A percentile compares a stretch with the other conserved stretches of the same genome.
Evolutionary conservation across 179 eudicot species (phyloP).

Genomic region (Vitellaria paradoxa): DNA sequence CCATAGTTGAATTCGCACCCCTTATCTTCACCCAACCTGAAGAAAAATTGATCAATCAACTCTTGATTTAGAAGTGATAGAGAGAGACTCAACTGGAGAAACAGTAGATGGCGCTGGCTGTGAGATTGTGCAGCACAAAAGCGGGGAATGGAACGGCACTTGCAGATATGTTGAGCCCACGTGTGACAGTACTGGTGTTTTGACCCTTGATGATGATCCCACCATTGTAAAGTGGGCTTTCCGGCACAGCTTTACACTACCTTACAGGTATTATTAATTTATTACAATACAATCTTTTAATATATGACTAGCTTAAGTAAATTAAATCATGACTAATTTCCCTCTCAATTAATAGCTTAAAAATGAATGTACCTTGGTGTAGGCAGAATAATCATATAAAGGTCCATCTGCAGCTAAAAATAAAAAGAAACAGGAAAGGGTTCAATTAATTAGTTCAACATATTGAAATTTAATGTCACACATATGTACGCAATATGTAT

Average conservation of each 20-base stretch:
- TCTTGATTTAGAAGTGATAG: neutral
- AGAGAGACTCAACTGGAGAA: conserved; percentile 43
- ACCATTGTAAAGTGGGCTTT: conserved; percentile 62
- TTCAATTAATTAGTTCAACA: neutral
- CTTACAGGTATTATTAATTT: neutral
- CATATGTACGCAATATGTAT: neutral
- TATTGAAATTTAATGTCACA: neutral
- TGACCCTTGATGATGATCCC: conserved; percentile 38
- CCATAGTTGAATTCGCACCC: conserved; percentile 37
- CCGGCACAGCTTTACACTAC: conserved; percentile 64
- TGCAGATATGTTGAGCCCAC: neutral
- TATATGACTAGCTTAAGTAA: neutral
- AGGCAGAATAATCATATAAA: conserved; percentile 59
- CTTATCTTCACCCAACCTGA: conserved; percentile 66
- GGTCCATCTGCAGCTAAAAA: conserved; percentile 45
- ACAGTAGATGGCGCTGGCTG: conserved; percentile 26
- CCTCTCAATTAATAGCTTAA: neutral
- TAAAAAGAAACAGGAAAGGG: neutral
- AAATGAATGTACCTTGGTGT: conserved; percentile 42
- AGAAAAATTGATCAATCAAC: no score
- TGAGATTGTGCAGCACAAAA: conserved; percentile 51
- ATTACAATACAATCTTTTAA: neutral
- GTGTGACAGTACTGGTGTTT: neutral
- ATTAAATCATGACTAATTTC: neutral
- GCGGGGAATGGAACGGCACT: conserved; percentile 28